Conservation (phyloP, 495 filamentous ascomycete species). For the Tuber umbilicatum region DNA sequence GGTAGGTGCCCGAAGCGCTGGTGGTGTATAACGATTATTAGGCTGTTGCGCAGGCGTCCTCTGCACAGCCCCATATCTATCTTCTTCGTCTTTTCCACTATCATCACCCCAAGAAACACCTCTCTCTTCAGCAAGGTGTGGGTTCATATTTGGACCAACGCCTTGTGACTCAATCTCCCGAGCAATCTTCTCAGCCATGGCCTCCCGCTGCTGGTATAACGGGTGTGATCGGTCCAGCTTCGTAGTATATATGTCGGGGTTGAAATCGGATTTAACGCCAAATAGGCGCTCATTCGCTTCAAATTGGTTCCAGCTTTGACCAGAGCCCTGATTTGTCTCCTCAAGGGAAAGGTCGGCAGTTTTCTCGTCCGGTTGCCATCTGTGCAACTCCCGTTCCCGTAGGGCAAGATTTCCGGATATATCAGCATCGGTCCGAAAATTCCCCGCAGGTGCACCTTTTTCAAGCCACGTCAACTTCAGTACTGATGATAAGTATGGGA, state of each 20-base stretch:
- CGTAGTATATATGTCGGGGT: constrained; percentile 93
- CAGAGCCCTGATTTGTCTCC: constrained; percentile 42
- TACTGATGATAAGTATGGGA: constrained; percentile 6
- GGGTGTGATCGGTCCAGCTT: constrained; percentile 75
- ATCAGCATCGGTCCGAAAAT: constrained; percentile 78
- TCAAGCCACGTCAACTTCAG: constrained; percentile 19
- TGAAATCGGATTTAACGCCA: constrained; percentile 77
- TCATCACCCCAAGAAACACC: constrained; percentile 60
- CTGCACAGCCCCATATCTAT: constrained; percentile 87
- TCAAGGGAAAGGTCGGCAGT: constrained; percentile 54
- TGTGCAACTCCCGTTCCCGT: constrained; percentile 71
- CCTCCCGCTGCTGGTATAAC: constrained; percentile 66
- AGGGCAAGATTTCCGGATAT: constrained; percentile 67
- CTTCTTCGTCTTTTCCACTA: constrained; percentile 72
- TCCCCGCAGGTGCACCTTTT: constrained; percentile 15
- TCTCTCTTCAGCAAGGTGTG: constrained; percentile 83
- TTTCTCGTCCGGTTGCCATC: constrained; percentile 67
- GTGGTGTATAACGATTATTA: constrained; percentile 77
- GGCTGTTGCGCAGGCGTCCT: constrained; percentile 50
- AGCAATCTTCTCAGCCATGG: constrained; percentile 73
- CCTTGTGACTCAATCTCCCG: constrained; percentile 69
- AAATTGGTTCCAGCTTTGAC: constrained; percentile 83
- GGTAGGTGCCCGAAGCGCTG: constrained; percentile 71
- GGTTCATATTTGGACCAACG: constrained; percentile 56
- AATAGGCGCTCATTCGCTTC: constrained; percentile 80